Evolutionary conservation across 2,329 filamentous ascomycete species (phyloP), one percentile per base, ranked within the genome.

Genomic region (Cladosporium sp.): DNA sequence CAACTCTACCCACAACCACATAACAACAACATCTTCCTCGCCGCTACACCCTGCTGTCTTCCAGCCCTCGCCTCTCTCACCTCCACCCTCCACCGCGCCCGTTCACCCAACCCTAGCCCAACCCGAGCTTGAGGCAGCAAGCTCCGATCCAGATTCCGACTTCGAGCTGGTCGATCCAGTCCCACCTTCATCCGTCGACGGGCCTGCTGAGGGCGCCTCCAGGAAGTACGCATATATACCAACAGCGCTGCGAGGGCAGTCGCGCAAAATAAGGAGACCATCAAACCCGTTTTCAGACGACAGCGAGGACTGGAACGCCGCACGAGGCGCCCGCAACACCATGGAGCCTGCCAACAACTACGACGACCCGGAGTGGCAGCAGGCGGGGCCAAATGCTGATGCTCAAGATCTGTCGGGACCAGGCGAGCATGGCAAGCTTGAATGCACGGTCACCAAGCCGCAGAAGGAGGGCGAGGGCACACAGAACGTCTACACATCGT

Each of bases 391-490:
- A 31, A 68, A 77, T 55, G 75, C 77, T 37, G 77, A 80, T 49
- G 70, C 73, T 22, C 74, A 78, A 53, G 84, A 87, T 64, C 72
- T 83, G 48, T 78, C 79, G 34, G 82, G 82, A 43, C 75, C 87
- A 50, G 85, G 85, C 56, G 79, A 77, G 35, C 62, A 83, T 59
- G 92, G 95, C 60, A 79, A 82, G 53, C 79, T 98, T 41, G 87
- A 95, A 66, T 96, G 91, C 68, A 83, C 76, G 14, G 92, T 98
- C 14, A 82, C 83, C 51, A 81, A 85, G 54, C 90, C 93, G 16
- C 81, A 92, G 70, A 97, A 96, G 72, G 93, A 97, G 76, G 93
- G 92, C 65, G 89, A 96, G 65, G 92, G 93, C 44, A 95, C 91
- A 54, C 96, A 96, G 71, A 93, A 96, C 72, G 87, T 89, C 50